A percentile compares a stretch with the other conserved stretches of the same genome.
These are phyloP conservation scores for Globisporangium paroecandrum DNA, from an alignment of 352 stramenopile species.

Conservation along the genomic window DNA sequence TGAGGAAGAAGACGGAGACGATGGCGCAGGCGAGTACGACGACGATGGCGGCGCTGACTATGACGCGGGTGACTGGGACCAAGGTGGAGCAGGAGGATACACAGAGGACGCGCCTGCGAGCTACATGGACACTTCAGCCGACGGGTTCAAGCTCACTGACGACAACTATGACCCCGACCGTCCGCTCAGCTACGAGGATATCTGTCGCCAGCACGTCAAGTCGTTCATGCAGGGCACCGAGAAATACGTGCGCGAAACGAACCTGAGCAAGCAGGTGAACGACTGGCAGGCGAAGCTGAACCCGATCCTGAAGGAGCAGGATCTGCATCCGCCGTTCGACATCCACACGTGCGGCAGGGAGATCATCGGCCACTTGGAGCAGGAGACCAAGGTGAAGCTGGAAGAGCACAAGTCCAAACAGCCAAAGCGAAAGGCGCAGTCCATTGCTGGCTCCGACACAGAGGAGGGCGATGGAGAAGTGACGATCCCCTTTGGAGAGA, in stretches of 20 bases:
- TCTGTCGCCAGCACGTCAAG: slow-evolving; percentile 72
- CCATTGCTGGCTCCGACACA: slow-evolving; percentile 20
- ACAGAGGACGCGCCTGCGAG: neutral
- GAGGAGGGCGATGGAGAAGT: slow-evolving; percentile 16
- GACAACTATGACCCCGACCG: slow-evolving; percentile 19
- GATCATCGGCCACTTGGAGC: slow-evolving; percentile 50
- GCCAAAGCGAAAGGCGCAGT: slow-evolving; percentile 29
- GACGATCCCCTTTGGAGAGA: slow-evolving; percentile 45
- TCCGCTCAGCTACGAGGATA: slow-evolving; percentile 60
- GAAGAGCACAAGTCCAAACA: slow-evolving; percentile 21
- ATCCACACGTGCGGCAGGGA: slow-evolving; percentile 68
- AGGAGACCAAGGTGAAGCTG: slow-evolving; percentile 28
- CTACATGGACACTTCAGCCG: neutral
- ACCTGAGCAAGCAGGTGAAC: slow-evolving; percentile 64
- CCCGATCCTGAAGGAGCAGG: slow-evolving; percentile 70
- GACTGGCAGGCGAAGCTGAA: slow-evolving; percentile 76
- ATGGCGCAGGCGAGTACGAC: slow-evolving; percentile 28
- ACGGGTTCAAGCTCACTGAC: slow-evolving; percentile 2
- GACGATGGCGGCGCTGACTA: slow-evolving; percentile 20
- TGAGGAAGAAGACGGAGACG: slow-evolving; percentile 16
- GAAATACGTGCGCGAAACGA: slow-evolving; percentile 73
- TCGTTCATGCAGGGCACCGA: slow-evolving; percentile 81
- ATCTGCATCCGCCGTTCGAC: slow-evolving; percentile 63
- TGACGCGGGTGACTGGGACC: slow-evolving; percentile 22
- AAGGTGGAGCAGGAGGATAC: slow-evolving; percentile 16